phyloP scores from a whole-genome alignment of 352 stramenopile genomes.

The Globisporangium cederbergense region DNA sequence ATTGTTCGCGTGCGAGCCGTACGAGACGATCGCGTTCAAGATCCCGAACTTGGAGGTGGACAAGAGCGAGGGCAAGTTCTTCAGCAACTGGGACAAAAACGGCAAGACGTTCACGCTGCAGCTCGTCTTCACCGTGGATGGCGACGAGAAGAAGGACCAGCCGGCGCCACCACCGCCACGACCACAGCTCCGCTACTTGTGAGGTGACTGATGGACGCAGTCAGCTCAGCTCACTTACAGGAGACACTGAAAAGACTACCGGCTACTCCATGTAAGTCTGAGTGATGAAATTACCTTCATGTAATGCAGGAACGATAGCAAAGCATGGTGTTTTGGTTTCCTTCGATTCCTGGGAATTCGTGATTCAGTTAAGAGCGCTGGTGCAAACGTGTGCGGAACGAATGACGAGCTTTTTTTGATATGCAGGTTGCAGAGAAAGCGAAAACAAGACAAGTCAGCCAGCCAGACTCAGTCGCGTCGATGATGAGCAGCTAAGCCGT shows the following conservation, averaged over 20 bases:
- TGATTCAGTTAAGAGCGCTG: constrained; percentile 7
- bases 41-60: constrained; percentile 97
- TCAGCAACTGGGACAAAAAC: constrained; percentile 97
- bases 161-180: constrained; percentile 57
- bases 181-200: constrained; percentile 39
- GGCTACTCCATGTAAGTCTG: constrained; percentile 7
- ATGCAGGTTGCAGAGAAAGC: constrained; percentile 3
- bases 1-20: constrained; percentile 98
- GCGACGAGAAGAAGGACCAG: constrained; percentile 22
- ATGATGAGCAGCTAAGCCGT: neutral
- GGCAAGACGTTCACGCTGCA: constrained; percentile 96
- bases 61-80: constrained; percentile 93
- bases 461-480: neutral
- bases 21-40: constrained; percentile 99
- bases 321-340: neutral
- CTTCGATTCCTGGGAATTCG: constrained; percentile 8
- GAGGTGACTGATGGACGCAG: constrained; percentile 1
- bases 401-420: constrained; percentile 4
- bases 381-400: constrained; percentile 6
- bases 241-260: constrained; percentile 8
- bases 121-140: constrained; percentile 51
- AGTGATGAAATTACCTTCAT: neutral
- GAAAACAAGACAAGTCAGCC: neutral
- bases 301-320: neutral
- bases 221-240: neutral